These are phyloP conservation scores for Fragaria vesca DNA, from an alignment of 306 rosid genomes.

Conservation along the genomic window DNA sequence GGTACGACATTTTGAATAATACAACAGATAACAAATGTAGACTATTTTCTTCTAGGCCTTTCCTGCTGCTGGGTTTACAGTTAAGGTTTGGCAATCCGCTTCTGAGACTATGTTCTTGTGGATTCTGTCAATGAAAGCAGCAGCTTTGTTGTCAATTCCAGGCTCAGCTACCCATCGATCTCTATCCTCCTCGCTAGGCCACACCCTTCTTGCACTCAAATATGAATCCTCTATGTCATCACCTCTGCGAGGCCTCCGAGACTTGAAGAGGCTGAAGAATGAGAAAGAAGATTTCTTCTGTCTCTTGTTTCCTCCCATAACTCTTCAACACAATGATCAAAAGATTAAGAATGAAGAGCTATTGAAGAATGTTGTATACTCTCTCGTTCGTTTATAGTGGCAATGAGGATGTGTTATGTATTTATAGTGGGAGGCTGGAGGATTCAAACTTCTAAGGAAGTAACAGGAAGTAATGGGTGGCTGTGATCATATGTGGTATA, in stretches of 20 bases:
- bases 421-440: slow-evolving; percentile 41
- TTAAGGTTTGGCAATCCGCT: slow-evolving; percentile 39
- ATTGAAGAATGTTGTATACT: slow-evolving; percentile 20
- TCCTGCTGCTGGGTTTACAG: slow-evolving; percentile 33
- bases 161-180: slow-evolving; percentile 68
- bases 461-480: slow-evolving; percentile 31
- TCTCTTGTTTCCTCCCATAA: slow-evolving; percentile 57
- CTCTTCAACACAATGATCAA: not conserved
- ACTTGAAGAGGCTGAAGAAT: slow-evolving; percentile 56
- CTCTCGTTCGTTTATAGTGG: slow-evolving; percentile 25
- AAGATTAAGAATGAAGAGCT: not conserved
- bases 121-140: slow-evolving; percentile 45
- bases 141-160: slow-evolving; percentile 63
- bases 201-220: slow-evolving; percentile 42
- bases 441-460: slow-evolving; percentile 36
- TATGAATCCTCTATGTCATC: slow-evolving; percentile 38
- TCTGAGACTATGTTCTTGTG: slow-evolving; percentile 52
- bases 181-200: slow-evolving; percentile 83
- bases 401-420: slow-evolving; percentile 22
- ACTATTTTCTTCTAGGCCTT: not conserved
- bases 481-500: slow-evolving; percentile 8
- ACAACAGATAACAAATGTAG: slow-evolving; percentile 8
- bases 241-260: slow-evolving; percentile 30
- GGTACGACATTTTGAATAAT: slow-evolving; percentile 21
- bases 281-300: slow-evolving; percentile 66